These are phyloP conservation scores for Russula foetens DNA, from an alignment of 768 basidiomycete species.

Conservation along the genomic window DNA sequence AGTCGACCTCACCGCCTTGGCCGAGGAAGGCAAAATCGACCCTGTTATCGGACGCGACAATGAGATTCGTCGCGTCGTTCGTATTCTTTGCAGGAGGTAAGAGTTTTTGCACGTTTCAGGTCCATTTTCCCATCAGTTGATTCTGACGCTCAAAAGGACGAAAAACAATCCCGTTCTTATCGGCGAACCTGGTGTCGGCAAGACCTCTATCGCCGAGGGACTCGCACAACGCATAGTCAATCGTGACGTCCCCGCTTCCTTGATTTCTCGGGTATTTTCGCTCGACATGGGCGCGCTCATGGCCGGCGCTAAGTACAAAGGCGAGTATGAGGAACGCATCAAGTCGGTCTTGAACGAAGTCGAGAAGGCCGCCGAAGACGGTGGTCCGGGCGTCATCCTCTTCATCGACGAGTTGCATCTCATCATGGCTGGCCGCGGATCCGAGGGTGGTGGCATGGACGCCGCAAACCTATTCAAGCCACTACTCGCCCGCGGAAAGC, in stretches of 20 bases:
- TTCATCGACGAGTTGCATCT: constrained; percentile 95
- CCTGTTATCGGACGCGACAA: constrained; percentile 92
- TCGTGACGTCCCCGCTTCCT: constrained; percentile 74
- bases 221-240: constrained; percentile 94
- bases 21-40: constrained; percentile 91
- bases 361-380: constrained; percentile 76
- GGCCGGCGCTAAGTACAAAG: constrained; percentile 90
- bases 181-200: constrained; percentile 92
- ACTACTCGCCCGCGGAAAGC: constrained; percentile 76
- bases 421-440: constrained; percentile 83
- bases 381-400: constrained; percentile 67
- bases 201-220: constrained; percentile 92
- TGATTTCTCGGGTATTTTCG: constrained; percentile 71
- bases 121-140: background rate
- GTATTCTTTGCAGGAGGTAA: constrained; percentile 74
- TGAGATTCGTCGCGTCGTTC: constrained; percentile 78
- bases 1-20: constrained; percentile 76
- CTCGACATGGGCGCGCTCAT: constrained; percentile 95
- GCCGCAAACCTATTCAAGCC: constrained; percentile 92
- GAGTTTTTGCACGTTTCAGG: background rate
- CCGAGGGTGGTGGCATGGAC: constrained; percentile 87
- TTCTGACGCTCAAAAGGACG: constrained; percentile 42
- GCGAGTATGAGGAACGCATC: constrained; percentile 94
- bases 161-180: constrained; percentile 98
- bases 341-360: constrained; percentile 89